Evolutionary conservation across 1,139 yeast species (phyloP), one percentile per base, ranked within the genome.

Genomic region (Saccharomyces hybrid): DNA sequence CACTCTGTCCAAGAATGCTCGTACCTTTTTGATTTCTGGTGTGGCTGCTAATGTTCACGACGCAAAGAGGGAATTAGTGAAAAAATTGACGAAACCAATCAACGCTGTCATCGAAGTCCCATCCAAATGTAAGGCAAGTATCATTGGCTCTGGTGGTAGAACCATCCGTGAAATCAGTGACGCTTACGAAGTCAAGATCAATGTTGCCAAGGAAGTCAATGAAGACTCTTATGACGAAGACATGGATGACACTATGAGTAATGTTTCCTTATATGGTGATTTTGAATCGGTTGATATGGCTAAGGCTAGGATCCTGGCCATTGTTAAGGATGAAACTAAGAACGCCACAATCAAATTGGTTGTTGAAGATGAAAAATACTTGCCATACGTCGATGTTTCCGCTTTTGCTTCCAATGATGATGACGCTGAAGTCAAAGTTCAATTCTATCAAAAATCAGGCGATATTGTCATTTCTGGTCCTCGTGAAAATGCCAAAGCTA

Each of bases 121-220:
- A 46, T 80, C 93, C 28, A 81, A 81, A 62, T 79, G 89, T 54
- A 82, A 96, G 70, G 80, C 96, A 3, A 80, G 82, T 56, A 81
- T 95, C 59, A 90, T 95, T 73, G 99, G 99, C 56, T 80, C 93
- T 49, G 88, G 85, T 70, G 99, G 99, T 66, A 80, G 80, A 62
- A 86, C 78, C 59, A 81, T 95, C 71, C 87, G 83, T 67, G 90
- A 93, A 56, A 88, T 95, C 62, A 78, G 87, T 55, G 86, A 79
- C 54, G 77, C 81, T 50, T 87, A 82, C 54, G 70, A 63, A 26
- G 89, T 88, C 54, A 86, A 78, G 64, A 81, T 93, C 67, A 90
- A 90, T 65, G 82, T 93, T 65, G 84, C 84, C 26, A 80, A 75
- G 64, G 74, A 73, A 51, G 69, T 69, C 50, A 70, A 64, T 25